Evolutionary conservation across 1,284 basidiomycete species (phyloP), one percentile per base, ranked within the genome.

Genomic region (Neotropicomus parvogracilis): DNA sequence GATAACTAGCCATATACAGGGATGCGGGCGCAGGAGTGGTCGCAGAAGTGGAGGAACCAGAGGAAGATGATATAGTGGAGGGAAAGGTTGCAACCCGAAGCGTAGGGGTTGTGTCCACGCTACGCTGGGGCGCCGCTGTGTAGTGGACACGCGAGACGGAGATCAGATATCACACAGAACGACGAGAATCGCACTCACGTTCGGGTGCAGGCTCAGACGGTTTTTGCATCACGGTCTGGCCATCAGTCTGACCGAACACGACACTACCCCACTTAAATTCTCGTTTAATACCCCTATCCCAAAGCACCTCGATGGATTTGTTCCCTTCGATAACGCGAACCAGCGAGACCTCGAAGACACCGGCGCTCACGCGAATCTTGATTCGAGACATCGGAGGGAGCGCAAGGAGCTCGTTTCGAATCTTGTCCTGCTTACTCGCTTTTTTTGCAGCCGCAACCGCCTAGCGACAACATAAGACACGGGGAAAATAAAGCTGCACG

Each of bases 251-350:
- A 24, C 84, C 85, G 49, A 86, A 85, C 14, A 89, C 75, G 16
- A 90, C 79, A 57, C 80, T 84, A 17, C 80, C 78, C 87, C 87
- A 90, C 62, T 86, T 88, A 62, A 90, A 87, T 61, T 88, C 85
- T 46, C 79, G 73, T 66, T 79, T 83, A 32, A 79, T 43, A 9
- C 75, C 83, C 27, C 80, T 74, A 59, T 88, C 87, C 85, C 88
- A 90, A 2, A 87, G 64, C n/a, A 93, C 88, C 58, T 88, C 82
- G 1, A 92, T 81, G 10, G 79, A 80, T 43, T 77, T 72, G 2
- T 73, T 76, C 51, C 82, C 82, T 53, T 88, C 84, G 33, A 86
- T 70, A 16, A 89, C 81, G 41, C 80, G 74, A 11, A 89, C 62
- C 33, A 91, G 70, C 9, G 81, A 82, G 3, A 91, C 88, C 64